Percentiles rank a stretch among this genome's conserved stretches.
phyloP scores from a whole-genome alignment of 495 filamentous ascomycete species.

The Thermothielavioides terrestris region DNA sequence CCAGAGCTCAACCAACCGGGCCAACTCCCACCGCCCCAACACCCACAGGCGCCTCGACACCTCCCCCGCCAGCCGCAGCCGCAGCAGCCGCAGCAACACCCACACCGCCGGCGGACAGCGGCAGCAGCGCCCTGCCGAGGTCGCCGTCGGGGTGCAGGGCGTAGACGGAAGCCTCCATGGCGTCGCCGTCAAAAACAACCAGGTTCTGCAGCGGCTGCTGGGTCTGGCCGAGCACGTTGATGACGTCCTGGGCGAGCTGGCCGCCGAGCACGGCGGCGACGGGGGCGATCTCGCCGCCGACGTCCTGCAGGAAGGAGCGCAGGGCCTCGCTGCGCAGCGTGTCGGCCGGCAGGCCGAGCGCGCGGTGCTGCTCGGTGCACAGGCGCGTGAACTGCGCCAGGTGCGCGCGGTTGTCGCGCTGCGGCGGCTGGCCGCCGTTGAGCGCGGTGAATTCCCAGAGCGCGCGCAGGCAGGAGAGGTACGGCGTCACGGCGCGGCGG shows the following conservation, averaged over 20 bases:
- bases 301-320: slow-evolving; percentile 71
- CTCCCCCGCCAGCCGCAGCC: not conserved
- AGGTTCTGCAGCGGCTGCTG: slow-evolving; percentile 96
- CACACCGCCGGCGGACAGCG: not conserved
- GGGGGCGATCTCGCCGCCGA: slow-evolving; percentile 73
- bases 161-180: slow-evolving; percentile 67
- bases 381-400: slow-evolving; percentile 65
- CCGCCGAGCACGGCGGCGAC: slow-evolving; percentile 87
- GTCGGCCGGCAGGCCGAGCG: slow-evolving; percentile 66
- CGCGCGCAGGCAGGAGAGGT: slow-evolving; percentile 72
- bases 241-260: slow-evolving; percentile 87
- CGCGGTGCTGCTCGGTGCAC: slow-evolving; percentile 63
- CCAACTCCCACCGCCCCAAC: not conserved
- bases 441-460: slow-evolving; percentile 67
- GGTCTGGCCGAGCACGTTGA: slow-evolving; percentile 81
- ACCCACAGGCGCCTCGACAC: not conserved
- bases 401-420: slow-evolving; percentile 44
- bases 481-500: slow-evolving; percentile 65
- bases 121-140: slow-evolving; percentile 29
- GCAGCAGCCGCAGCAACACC: not conserved
- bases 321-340: slow-evolving; percentile 72
- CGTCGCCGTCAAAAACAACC: slow-evolving; percentile 81
- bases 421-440: slow-evolving; percentile 47
- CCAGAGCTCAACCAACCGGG: not conserved
- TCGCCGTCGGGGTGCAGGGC: slow-evolving; percentile 61